Evolutionary conservation across 2,329 filamentous ascomycete genomes (phyloP), one percentile per base, ranked within the genome.

Genomic region (Aspergillus sp.): DNA sequence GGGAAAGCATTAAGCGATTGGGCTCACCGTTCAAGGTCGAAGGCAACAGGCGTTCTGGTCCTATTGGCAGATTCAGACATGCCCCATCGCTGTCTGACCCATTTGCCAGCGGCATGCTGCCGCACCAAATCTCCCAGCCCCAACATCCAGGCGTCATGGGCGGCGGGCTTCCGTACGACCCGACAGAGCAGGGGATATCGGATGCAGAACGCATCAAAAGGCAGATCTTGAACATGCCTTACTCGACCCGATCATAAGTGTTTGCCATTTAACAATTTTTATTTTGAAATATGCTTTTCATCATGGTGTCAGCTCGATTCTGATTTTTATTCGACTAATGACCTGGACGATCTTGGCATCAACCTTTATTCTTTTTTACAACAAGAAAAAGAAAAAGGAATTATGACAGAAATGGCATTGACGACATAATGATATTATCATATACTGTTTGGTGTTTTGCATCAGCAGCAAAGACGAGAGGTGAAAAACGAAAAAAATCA

Each of bases 1-100:
- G 61, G 5, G 69, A 71, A 43, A 61, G 60, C 30, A 67, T 72
- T 40, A 72, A 70, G 44, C 67, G 71, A 33, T 59, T 75, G 12
- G 72, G 71, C 26, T 75, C 72, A 28, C 72, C 72, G 2, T 75
- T 75, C 47, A 65, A 68, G 43, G 53, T 68, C 7, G 67, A 73
- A 46, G 58, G 50, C 9, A 59, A 57, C 39, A 62, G 59, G 39
- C 64, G 61, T 39, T 59, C 58, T 27, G 62, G 61, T 27, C 47
- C 57, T 5, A 52, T 57, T 11, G 46, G 54, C 26, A 57, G 62
- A 45, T 59, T 65, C 13, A 59, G 67, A 46, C 70, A 71, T 49
- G 66, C 63, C 9, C 63, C 67, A 29, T 72, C 67, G 33, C 59
- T 68, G 44, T 72, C 69, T 7, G 70, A 73, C 43, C 66, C 70